Evolutionary conservation across 1,284 basidiomycete genomes (phyloP).

Genomic region (Trametes pubescens): DNA sequence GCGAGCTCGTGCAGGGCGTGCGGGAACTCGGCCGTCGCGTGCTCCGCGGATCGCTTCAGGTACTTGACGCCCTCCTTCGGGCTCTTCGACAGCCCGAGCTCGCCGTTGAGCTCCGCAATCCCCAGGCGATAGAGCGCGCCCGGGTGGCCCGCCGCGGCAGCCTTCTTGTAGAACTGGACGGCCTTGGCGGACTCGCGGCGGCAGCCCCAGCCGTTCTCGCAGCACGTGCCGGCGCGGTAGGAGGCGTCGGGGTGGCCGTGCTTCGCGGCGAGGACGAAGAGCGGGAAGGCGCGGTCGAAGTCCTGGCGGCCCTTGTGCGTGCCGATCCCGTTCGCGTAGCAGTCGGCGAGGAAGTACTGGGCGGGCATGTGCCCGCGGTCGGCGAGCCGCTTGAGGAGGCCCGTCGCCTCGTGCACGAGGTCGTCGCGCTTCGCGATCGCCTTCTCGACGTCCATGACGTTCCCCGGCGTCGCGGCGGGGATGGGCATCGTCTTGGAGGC

Average conservation of each 20-base stretch:
- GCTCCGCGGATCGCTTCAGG: slow-evolving; percentile 96
- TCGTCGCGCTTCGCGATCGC: slow-evolving; percentile 86
- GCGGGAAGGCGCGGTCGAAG: slow-evolving; percentile 95
- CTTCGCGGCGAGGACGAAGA: slow-evolving; percentile 96
- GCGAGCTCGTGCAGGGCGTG: slow-evolving; percentile 97
- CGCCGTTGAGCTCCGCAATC: slow-evolving; percentile 96
- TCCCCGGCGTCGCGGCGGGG: slow-evolving; percentile 68
- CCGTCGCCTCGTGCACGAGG: slow-evolving; percentile 86
- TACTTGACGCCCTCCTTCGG: slow-evolving; percentile 98
- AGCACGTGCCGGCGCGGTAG: slow-evolving; percentile 96
- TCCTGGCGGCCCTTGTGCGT: slow-evolving; percentile 91
- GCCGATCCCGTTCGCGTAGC: slow-evolving; percentile 96
- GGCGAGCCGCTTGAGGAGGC: slow-evolving; percentile 88
- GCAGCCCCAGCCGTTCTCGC: slow-evolving; percentile 99
- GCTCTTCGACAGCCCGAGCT: slow-evolving; percentile 85
- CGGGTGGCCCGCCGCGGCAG: slow-evolving; percentile 90
- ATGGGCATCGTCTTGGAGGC: slow-evolving; percentile 89
- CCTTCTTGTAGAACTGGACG: slow-evolving; percentile 93
- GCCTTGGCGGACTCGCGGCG: slow-evolving; percentile 93
- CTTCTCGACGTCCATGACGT: slow-evolving; percentile 82
- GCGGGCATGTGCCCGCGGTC: slow-evolving; percentile 94
- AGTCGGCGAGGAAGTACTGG: slow-evolving; percentile 98
- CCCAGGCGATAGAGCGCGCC: slow-evolving; percentile 97
- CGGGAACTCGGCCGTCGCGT: slow-evolving; percentile 94
- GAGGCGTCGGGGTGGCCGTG: slow-evolving; percentile 98